phyloP scores from a whole-genome alignment of 148 eudicot genomes.

The Persicaria maculosa region DNA sequence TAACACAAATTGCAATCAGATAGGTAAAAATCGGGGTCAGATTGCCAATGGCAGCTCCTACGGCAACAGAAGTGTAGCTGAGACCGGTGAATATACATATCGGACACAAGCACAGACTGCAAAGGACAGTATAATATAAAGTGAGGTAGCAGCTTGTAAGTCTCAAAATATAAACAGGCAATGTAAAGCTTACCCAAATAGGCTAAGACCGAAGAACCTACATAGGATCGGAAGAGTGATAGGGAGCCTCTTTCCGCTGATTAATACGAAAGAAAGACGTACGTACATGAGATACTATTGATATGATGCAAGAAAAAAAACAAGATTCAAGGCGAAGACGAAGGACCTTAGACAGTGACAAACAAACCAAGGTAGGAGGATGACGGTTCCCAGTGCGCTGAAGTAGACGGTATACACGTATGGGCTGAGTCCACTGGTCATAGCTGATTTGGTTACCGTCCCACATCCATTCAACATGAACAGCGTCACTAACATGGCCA shows the following conservation, averaged over 20 bases:
- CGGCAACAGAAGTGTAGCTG: not conserved
- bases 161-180: not conserved
- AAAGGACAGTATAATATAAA: not conserved
- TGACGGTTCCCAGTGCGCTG: not conserved
- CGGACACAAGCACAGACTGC: not conserved
- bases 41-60: not conserved
- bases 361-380: not conserved
- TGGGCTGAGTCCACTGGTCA: conserved; percentile 2
- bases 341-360: not conserved
- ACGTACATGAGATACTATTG: not conserved
- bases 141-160: no score
- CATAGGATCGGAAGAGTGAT: not conserved
- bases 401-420: conserved; percentile 2
- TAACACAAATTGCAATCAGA: not conserved
- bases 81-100: not conserved
- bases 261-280: not conserved
- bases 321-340: not conserved
- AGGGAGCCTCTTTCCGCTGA: not conserved
- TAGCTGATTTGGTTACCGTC: not conserved
- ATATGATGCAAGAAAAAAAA: not conserved
- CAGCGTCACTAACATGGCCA: not conserved
- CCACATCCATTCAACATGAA: not conserved
- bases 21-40: conserved; percentile 5
- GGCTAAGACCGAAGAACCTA: not conserved
- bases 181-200: not conserved